phyloP scores from a whole-genome alignment of 352 stramenopile genomes.

The Halophytophthora polymorphica region DNA sequence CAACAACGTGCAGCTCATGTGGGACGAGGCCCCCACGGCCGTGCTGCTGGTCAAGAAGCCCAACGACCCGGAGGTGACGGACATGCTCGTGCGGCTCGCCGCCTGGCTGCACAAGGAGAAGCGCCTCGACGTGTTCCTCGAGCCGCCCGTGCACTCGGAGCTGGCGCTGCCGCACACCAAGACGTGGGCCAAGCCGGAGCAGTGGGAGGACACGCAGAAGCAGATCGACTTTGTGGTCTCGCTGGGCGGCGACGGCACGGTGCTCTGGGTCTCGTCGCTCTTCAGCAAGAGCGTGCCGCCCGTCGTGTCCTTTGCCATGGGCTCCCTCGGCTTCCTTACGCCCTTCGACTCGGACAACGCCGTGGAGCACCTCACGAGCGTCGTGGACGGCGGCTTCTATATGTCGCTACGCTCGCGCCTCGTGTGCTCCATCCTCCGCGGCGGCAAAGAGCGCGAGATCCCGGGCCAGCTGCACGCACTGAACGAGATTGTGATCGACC shows the following conservation, averaged over 20 bases:
- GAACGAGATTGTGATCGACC: slow-evolving; percentile 98
- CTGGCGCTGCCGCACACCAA: slow-evolving; percentile 46
- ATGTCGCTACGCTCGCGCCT: slow-evolving; percentile 80
- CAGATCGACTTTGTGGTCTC: slow-evolving; percentile 92
- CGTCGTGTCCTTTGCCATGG: slow-evolving; percentile 93
- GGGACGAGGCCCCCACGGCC: slow-evolving; percentile 76
- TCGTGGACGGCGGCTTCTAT: slow-evolving; percentile 83
- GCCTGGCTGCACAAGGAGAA: slow-evolving; percentile 78
- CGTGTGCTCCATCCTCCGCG: slow-evolving; percentile 66
- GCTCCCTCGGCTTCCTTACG: slow-evolving; percentile 96
- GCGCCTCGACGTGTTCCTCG: slow-evolving; percentile 66
- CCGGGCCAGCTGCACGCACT: slow-evolving; percentile 89
- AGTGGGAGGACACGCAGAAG: slow-evolving; percentile 70
- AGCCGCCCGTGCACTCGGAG: slow-evolving; percentile 73
- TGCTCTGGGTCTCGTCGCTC: slow-evolving; percentile 87
- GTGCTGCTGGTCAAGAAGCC: slow-evolving; percentile 90
- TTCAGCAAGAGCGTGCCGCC: slow-evolving; percentile 92
- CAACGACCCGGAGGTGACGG: slow-evolving; percentile 71
- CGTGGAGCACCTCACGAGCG: slow-evolving; percentile 61
- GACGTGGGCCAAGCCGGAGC: slow-evolving; percentile 56
- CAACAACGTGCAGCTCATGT: slow-evolving; percentile 90
- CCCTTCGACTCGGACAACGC: slow-evolving; percentile 85
- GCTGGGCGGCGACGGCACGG: slow-evolving; percentile 94
- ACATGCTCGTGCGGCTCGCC: slow-evolving; percentile 62
- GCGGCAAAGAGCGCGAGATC: slow-evolving; percentile 47